phyloP scores from a whole-genome alignment of 768 basidiomycete species.

The Gymnopilus junonius region DNA sequence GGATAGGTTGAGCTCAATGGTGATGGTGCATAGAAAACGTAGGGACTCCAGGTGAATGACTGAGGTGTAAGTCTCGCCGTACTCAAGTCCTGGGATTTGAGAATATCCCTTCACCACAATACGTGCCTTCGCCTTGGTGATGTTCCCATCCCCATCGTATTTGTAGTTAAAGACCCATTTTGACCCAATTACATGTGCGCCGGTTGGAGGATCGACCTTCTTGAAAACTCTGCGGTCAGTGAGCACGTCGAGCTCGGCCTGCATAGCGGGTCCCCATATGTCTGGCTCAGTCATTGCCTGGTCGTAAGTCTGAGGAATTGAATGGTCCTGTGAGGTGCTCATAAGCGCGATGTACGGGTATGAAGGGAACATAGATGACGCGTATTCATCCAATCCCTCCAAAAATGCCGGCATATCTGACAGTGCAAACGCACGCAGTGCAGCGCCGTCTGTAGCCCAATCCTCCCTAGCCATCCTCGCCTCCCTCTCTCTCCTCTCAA shows the following conservation, averaged over 20 bases:
- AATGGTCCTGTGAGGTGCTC: no score
- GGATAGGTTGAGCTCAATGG: not conserved
- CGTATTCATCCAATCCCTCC: not conserved
- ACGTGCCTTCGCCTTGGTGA: constrained; percentile 36
- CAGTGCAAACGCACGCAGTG: not conserved
- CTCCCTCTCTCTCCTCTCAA: not conserved
- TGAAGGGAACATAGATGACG: not conserved
- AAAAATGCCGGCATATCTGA: not conserved
- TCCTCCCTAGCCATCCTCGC: not conserved
- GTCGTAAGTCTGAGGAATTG: not conserved
- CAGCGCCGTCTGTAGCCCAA: not conserved
- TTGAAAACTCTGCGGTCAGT: not conserved
- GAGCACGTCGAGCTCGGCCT: constrained; percentile 1
- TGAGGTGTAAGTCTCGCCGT: constrained; percentile 15
- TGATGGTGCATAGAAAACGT: not conserved
- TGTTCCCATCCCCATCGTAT: constrained; percentile 27
- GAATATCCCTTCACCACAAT: constrained; percentile 46
- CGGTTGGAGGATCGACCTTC: not conserved
- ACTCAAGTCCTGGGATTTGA: constrained; percentile 39
- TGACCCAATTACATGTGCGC: no score
- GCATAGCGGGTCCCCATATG: constrained; percentile 2
- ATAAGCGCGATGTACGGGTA: not conserved
- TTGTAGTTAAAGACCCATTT: constrained; percentile 26
- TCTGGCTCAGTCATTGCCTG: not conserved
- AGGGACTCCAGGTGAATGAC: constrained; percentile 10